phyloP scores from a whole-genome alignment of 2,329 filamentous ascomycete genomes.

The Fusarium sp. region DNA sequence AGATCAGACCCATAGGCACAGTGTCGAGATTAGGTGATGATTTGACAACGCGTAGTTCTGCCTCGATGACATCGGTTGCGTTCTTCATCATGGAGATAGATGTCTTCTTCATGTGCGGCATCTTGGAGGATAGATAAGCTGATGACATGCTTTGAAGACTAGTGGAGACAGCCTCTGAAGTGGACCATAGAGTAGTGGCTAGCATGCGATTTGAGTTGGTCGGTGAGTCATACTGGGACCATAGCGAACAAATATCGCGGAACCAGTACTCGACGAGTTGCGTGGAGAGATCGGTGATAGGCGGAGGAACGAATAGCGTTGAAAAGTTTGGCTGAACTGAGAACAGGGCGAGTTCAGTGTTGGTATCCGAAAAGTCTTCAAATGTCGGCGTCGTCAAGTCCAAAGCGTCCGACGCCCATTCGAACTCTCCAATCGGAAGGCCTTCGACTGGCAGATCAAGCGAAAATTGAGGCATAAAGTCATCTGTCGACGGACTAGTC shows the following conservation, averaged over 20 bases:
- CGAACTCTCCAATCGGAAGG: conserved; percentile 1
- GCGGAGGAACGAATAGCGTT: conserved; percentile 13
- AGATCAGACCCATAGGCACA: conserved; percentile 51
- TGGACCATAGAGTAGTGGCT: conserved; percentile 51
- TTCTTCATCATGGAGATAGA: conserved; percentile 49
- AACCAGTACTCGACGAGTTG: conserved; percentile 53
- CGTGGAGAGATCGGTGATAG: conserved; percentile 35
- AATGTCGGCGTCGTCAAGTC: conserved; percentile 6
- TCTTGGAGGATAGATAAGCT: conserved; percentile 48
- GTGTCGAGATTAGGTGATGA: conserved; percentile 15
- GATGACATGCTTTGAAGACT: conserved; percentile 57
- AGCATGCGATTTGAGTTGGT: conserved; percentile 53
- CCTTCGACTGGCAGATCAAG: background rate
- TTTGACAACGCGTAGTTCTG: conserved; percentile 45
- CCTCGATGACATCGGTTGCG: conserved; percentile 49
- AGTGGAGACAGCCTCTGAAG: conserved; percentile 52
- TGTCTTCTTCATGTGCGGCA: conserved; percentile 50
- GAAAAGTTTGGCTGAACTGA: conserved; percentile 9
- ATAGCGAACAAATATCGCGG: conserved; percentile 52
- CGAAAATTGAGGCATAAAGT: conserved; percentile 8
- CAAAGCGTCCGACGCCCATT: conserved; percentile 12
- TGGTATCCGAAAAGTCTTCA: background rate
- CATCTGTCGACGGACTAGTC: background rate
- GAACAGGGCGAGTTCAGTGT: conserved; percentile 5
- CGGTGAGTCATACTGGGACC: conserved; percentile 55